Percentiles rank a stretch among this genome's conserved stretches.
Evolutionary conservation across 257 asterid genomes (phyloP).

Genomic region (Plantago major): DNA sequence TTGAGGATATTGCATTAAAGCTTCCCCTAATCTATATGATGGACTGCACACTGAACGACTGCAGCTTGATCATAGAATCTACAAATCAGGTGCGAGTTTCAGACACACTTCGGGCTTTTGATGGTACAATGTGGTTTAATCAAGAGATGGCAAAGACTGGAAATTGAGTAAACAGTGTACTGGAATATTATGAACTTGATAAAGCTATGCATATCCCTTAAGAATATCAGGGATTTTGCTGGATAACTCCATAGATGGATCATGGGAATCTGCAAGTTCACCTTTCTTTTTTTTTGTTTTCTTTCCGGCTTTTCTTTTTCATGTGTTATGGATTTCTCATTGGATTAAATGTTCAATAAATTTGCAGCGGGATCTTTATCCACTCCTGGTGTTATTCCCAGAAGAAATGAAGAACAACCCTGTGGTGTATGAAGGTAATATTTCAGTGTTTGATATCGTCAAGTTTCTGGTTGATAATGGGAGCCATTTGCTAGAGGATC

Average conservation of each 20-base stretch:
- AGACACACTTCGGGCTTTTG: not conserved
- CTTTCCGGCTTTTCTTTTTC: not conserved
- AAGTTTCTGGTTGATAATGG: constrained; percentile 73
- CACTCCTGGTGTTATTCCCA: constrained; percentile 74
- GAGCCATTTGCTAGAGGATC: constrained; percentile 40
- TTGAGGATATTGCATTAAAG: constrained; percentile 34
- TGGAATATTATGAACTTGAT: too few species aligned
- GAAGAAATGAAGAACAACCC: constrained; percentile 55
- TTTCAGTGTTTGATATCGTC: constrained; percentile 55
- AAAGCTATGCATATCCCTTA: too few species aligned
- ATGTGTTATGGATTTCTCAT: constrained; percentile 11
- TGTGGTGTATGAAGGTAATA: constrained; percentile 64
- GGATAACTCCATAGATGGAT: not conserved
- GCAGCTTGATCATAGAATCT: constrained; percentile 60
- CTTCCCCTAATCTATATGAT: constrained; percentile 82
- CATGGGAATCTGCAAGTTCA: not conserved
- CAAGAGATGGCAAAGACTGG: too few species aligned
- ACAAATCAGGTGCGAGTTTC: constrained; percentile 51
- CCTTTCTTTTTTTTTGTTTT: not conserved
- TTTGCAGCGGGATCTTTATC: constrained; percentile 86
- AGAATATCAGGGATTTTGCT: not conserved
- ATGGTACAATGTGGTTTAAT: constrained; percentile 2
- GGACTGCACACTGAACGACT: constrained; percentile 90
- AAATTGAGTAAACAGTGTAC: too few species aligned
- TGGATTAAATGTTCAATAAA: constrained; percentile 18